Evolutionary conservation across 78 protist species (phyloP).

Genomic region (Dictyostelium citrinum): DNA sequence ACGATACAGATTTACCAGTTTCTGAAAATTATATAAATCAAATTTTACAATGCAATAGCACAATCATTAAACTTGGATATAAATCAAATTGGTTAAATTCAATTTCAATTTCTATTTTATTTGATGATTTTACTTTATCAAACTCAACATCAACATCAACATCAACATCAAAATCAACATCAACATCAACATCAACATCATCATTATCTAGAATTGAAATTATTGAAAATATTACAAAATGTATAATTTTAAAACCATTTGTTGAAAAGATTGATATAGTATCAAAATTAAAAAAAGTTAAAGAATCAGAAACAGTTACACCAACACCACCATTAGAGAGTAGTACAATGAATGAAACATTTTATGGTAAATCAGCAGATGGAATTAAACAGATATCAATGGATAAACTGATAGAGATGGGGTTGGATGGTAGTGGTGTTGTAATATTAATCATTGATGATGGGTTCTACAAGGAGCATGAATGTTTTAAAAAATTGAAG

Average conservation of each 20-base stretch:
- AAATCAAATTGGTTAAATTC: slow-evolving; percentile 62
- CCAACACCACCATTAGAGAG: background rate
- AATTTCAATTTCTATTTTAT: background rate
- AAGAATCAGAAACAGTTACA: background rate
- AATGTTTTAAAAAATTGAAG: slow-evolving; percentile 3
- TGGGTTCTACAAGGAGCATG: slow-evolving; percentile 54
- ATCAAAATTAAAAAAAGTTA: background rate
- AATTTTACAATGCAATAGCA: background rate
- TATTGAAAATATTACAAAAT: background rate
- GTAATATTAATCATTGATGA: slow-evolving; percentile 52
- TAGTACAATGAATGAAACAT: background rate
- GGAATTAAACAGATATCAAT: background rate
- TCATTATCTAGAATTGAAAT: background rate
- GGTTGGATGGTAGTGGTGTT: slow-evolving; percentile 34
- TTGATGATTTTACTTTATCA: background rate
- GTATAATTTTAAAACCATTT: slow-evolving; percentile 3
- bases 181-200: background rate
- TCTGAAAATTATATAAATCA: background rate
- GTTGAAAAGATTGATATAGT: slow-evolving; percentile 40
- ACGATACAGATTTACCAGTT: slow-evolving; percentile 37
- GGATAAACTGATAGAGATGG: background rate
- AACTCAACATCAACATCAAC: too few relatives aligned
- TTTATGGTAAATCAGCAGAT: slow-evolving; percentile 13
- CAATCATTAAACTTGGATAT: background rate
- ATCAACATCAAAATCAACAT: background rate